A percentile compares a stretch with the other conserved stretches of the same genome.
These are phyloP conservation scores for Crepidotus variabilis DNA, from an alignment of 768 basidiomycete species.

Conservation along the genomic window DNA sequence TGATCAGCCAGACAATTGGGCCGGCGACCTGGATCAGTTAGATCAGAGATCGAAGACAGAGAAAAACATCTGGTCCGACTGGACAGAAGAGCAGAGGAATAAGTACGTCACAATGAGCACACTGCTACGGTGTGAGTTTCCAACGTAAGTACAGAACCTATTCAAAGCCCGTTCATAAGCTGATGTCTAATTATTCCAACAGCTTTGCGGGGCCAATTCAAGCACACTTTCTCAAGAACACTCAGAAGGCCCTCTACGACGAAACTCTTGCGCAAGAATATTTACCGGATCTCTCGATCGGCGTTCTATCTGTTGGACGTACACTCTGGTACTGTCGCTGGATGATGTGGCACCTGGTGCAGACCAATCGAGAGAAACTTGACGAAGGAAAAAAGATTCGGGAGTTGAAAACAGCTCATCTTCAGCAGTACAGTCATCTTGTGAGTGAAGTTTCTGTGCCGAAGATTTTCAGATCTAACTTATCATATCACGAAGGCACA, in stretches of 20 bases:
- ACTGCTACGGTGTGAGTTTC: not conserved
- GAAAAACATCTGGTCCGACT: not conserved
- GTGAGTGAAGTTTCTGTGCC: no score
- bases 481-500: no score
- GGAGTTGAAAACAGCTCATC: not conserved
- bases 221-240: not conserved
- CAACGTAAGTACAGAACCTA: not conserved
- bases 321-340: not conserved
- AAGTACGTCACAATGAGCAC: not conserved
- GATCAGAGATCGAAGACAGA: not conserved
- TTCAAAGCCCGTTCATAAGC: not conserved
- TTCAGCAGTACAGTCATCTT: not conserved
- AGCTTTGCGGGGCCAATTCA: not conserved
- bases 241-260: not conserved
- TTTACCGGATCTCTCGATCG: not conserved
- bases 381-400: not conserved
- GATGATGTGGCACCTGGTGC: not conserved
- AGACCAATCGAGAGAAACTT: not conserved
- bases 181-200: not conserved
- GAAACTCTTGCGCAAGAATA: not conserved
- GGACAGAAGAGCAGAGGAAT: not conserved
- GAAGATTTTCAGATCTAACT: no score
- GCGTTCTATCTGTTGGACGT: not conserved
- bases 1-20: not conserved
- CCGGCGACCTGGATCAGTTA: not conserved